Base-by-base conservation (phyloP, 441 rosid genomes). In the Dalechampia spathulata region DNA sequence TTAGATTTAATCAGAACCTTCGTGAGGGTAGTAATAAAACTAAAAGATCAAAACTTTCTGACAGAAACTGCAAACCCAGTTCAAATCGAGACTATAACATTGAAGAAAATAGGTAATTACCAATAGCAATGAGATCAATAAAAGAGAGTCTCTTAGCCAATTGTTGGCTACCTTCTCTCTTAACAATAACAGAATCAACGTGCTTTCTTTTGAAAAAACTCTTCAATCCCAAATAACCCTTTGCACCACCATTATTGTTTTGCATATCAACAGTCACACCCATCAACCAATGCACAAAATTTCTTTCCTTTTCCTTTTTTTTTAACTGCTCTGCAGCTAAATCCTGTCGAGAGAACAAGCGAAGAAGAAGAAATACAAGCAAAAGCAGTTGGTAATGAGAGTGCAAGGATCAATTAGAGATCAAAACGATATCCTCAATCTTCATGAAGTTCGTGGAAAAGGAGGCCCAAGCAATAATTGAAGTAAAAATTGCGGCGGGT, bases 81-180 rank as follows among this genome's bases (percentile, higher is more conserved):
- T 12, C 16, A 13, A 38, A 17, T 1, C 14, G 4, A 30, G 25
- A 23, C 14, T 17, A 9, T 11, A 7, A 19, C 50, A 43, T 13
- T 48, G 11, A 27, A 56, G 2, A 7, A 6, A 15, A 10, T 27
- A 19, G 26, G 7, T 13, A 37, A 10, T 69, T 79, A 90, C 98
- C 98, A 62, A 91, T 81, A 13, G 95, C 98, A 60, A 86, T 70
- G 52, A 91, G 81, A 72, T 93, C 83, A 67, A 84, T 74, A 64
- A 82, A 68, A 27, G 90, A 76, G 54, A 93, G 74, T 43, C 77
- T 79, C 78, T 79, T 89, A 48, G 97, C 96, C 71, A 93, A 77
- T 51, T 83, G 83, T 21, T 74, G 77, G 50, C 9, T 16, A 17
- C 55, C 59, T 23, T 61, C 49, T 46, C 57, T 54, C 38, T 28